A percentile compares a stretch with the other conserved stretches of the same genome.
Conservation (phyloP, 225 moss, liverwort and hornwort species). For the Physcomitrellopsis africana region DNA sequence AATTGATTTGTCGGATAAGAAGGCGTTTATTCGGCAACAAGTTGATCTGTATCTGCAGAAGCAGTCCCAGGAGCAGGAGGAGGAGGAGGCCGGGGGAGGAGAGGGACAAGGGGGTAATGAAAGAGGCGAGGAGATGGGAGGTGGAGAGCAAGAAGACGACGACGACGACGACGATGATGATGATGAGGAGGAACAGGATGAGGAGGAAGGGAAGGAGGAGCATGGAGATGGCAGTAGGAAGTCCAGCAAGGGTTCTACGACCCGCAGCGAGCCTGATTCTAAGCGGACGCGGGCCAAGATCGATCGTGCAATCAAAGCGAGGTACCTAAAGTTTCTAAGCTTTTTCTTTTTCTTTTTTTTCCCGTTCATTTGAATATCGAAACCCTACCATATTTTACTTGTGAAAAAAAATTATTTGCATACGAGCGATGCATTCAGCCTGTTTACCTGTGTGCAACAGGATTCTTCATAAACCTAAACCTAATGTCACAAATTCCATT, state of each 20-base stretch:
- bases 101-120: constrained; percentile 26
- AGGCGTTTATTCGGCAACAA: constrained; percentile 80
- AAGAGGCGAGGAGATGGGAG: constrained; percentile 27
- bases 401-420: not conserved
- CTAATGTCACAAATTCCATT: constrained; percentile 7
- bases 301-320: constrained; percentile 82
- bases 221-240: constrained; percentile 48
- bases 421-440: constrained; percentile 25
- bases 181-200: constrained; percentile 16
- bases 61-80: constrained; percentile 50
- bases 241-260: constrained; percentile 30
- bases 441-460: not conserved
- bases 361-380: not conserved
- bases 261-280: constrained; percentile 63
- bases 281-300: constrained; percentile 88
- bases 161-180: constrained; percentile 24
- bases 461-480: not conserved
- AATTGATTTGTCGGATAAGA: constrained; percentile 83
- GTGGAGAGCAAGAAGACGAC: constrained; percentile 22
- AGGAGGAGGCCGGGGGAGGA: constrained; percentile 28
- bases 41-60: constrained; percentile 65
- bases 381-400: constrained; percentile 18
- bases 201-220: constrained; percentile 27
- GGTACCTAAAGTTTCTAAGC: constrained; percentile 38
- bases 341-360: not conserved